Evolutionary conservation across 495 filamentous ascomycete genomes (phyloP), one percentile per base, ranked within the genome.

Genomic region (Neurospora cerealis): DNA sequence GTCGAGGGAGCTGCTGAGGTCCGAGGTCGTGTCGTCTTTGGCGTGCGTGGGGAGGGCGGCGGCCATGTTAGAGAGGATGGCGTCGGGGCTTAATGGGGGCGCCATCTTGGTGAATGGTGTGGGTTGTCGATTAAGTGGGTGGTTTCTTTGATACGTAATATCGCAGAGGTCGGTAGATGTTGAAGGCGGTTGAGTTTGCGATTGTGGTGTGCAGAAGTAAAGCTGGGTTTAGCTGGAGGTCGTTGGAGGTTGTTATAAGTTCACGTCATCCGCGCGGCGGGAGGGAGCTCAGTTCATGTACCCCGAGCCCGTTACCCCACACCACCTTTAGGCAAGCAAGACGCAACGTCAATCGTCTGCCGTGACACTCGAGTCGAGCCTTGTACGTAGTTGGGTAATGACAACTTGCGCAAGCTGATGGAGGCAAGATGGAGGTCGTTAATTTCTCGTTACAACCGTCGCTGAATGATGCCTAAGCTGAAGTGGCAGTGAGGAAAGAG

Each of bases 1-100:
- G 83, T 98, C 96, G 81, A 92, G 92, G 3, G 92, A 86, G 78
- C 88, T 91, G 75, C 91, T 92, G 72, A 98, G 83, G 73, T 90
- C 87, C 15, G 86, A 87, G 6, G 87, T 80, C 79, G 87, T 79
- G 81, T 84, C 81, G 78, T 79, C 78, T 77, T 83, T 80, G 54
- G 80, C 69, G 83, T 90, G 80, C 79, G 86, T 85, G 37, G 87
- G 84, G 70, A 88, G 78, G 62, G 88, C 89, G 21, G 87, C 81
- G 60, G 87, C 86, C 88, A 92, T 92, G 75, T 78, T 79, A 73
- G 83, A 81, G 17, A 88, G 81, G 75, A 87, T 80, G 44, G 82
- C 78, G 70, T 81, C 81, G 54, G 83, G 78, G 77, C 80, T 80
- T 48, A 88, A 78, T 2, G 83, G 80, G 2, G 74, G 9, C 8